phyloP scores from a whole-genome alignment of 2,329 filamentous ascomycete species.

The Coleophoma cylindrospora region DNA sequence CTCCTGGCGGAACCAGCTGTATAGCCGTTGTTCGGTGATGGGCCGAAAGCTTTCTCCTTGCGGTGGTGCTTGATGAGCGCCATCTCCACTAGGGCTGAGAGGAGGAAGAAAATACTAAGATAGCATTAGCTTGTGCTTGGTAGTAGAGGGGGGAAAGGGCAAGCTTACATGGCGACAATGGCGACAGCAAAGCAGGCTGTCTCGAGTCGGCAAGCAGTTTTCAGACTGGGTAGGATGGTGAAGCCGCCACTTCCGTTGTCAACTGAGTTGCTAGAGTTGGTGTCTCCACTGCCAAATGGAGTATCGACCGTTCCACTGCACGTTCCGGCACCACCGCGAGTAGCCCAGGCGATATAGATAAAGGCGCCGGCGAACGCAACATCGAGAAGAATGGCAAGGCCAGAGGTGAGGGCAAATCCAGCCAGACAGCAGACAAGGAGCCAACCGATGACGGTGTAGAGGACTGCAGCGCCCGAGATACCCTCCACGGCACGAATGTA shows the following conservation, averaged over 20 bases:
- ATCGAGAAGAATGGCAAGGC: conserved; percentile 71
- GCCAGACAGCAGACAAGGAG: conserved; percentile 76
- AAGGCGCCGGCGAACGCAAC: conserved; percentile 71
- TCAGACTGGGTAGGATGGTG: conserved; percentile 32
- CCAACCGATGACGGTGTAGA: conserved; percentile 72
- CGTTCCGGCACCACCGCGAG: conserved; percentile 59
- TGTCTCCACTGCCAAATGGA: conserved; percentile 61
- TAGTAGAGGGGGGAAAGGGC: neutral
- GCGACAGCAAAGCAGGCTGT: conserved; percentile 73
- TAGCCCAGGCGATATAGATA: conserved; percentile 76
- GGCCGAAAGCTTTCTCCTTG: conserved; percentile 69
- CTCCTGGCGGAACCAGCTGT: conserved; percentile 49
- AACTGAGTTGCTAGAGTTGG: conserved; percentile 40
- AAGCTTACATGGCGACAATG: conserved; percentile 67
- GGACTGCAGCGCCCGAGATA: conserved; percentile 66
- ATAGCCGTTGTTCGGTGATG: conserved; percentile 62
- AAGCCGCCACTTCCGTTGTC: conserved; percentile 41
- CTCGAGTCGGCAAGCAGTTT: conserved; percentile 70
- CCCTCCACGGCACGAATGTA: conserved; percentile 72
- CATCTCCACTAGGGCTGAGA: conserved; percentile 66
- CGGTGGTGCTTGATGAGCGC: conserved; percentile 65
- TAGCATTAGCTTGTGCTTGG: conserved; percentile 3
- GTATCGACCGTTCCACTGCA: conserved; percentile 64
- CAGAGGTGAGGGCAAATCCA: conserved; percentile 67
- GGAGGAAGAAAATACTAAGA: conserved; percentile 64